Conservation (phyloP, 2,329 filamentous ascomycete genomes). For the Hypoxylon sp. region DNA sequence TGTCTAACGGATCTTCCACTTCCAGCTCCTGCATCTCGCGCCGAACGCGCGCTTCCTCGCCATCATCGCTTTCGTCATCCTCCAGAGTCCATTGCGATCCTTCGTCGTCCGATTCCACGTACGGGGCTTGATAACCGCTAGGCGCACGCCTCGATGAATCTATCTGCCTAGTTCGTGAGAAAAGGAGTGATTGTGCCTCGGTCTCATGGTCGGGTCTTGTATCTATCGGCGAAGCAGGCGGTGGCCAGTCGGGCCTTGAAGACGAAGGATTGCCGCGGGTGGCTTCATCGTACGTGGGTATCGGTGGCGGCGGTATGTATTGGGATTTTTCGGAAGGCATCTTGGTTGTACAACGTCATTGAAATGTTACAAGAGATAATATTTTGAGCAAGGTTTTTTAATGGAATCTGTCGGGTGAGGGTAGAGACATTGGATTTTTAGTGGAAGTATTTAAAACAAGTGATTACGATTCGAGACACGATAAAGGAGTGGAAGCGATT, state of each 20-base stretch:
- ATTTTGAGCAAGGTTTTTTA: constrained; percentile 5
- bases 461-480: constrained; percentile 40
- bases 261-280: constrained; percentile 70
- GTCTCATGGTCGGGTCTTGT: constrained; percentile 77
- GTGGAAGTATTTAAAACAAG: constrained; percentile 31
- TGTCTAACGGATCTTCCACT: constrained; percentile 75
- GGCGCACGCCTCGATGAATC: constrained; percentile 61
- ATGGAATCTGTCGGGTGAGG: constrained; percentile 16
- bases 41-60: constrained; percentile 73
- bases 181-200: constrained; percentile 83
- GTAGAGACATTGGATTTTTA: constrained; percentile 33
- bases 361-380: constrained; percentile 22
- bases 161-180: constrained; percentile 62
- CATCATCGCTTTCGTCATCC: constrained; percentile 62
- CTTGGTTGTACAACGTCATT: constrained; percentile 42
- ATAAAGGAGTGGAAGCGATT: constrained; percentile 41
- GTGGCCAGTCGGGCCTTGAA: constrained; percentile 67
- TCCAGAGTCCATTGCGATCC: constrained; percentile 63
- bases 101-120: constrained; percentile 74
- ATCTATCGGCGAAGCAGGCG: constrained; percentile 70
- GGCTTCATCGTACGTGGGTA: constrained; percentile 88
- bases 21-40: constrained; percentile 92
- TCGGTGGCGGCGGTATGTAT: constrained; percentile 78
- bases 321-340: constrained; percentile 67
- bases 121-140: constrained; percentile 81